Base-by-base conservation (phyloP, 1,139 yeast genomes). In the Arxiozyma heterogenica region DNA sequence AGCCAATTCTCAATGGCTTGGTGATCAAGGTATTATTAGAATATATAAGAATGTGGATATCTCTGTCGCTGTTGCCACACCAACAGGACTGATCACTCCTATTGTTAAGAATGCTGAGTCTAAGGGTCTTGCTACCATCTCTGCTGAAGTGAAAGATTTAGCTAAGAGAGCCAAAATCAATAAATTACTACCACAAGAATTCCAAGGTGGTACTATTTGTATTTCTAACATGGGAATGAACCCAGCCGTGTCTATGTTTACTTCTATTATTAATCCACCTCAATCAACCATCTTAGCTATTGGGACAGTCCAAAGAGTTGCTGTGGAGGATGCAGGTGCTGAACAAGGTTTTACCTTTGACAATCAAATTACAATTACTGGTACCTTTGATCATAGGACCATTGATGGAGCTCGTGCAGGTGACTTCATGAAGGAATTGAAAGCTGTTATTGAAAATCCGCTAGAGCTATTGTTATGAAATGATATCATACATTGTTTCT, bases 201-300 rank as follows among this genome's bases (percentile, higher is more conserved):
- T 86, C 83, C 96, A 89, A 79, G 99, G 99, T 67, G 99, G 99
- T 70, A 91, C 98, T 64, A 88, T 93, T 72, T 89, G 97, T 73
- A 91, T 93, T 68, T 91, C 98, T 61, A 93, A 93, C 85, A 79
- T 94, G 79, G 99, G 98, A 70, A 93, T 93, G 98, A 93, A 93
- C 82, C 81, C 78, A 58, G 98, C 98, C 55, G 97, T 93, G 52
- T 79, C 84, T 62, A 71, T 84, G 71, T 93, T 93, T 81, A 91
- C 98, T 47, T 93, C 98, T 44, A 93, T 93, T 74, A 85, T 93
- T 71, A 93, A 93, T 82, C 98, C 97, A 58, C 99, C 99, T 56
- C 98, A 93, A 75, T 80, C 93, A 53, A 84, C 96, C 54, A 93
- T 93, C 66, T 75, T 93, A 65, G 98, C 99, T 59, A 81, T 93